A percentile compares a stretch with the other conserved stretches of the same genome.
phyloP scores from a whole-genome alignment of 2,329 filamentous ascomycete genomes.

The Cytospora mali region DNA sequence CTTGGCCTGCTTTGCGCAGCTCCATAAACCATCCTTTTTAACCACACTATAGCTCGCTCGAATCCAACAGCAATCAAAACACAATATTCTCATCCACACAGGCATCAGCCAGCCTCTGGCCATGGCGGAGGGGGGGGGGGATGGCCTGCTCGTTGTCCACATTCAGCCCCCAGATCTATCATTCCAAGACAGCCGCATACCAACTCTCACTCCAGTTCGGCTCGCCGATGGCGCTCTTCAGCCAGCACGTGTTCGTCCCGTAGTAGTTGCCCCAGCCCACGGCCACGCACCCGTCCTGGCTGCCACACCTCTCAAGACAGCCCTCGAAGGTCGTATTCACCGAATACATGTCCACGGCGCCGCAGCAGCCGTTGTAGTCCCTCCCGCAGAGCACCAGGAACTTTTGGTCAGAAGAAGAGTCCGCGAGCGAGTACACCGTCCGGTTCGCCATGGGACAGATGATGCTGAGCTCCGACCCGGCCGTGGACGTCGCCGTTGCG shows the following conservation, averaged over 20 bases:
- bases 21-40: neutral
- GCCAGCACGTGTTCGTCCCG: slow-evolving; percentile 37
- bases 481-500: slow-evolving; percentile 26
- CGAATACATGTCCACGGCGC: slow-evolving; percentile 36
- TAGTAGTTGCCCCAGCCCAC: slow-evolving; percentile 41
- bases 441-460: slow-evolving; percentile 40
- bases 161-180: neutral
- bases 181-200: slow-evolving; percentile 37
- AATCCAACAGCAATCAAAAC: neutral
- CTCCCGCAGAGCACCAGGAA: slow-evolving; percentile 40
- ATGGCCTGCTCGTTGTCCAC: neutral
- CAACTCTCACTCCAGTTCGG: slow-evolving; percentile 35
- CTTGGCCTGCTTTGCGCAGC: neutral
- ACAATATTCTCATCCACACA: neutral
- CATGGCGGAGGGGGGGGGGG: too few relatives aligned
- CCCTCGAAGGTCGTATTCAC: slow-evolving; percentile 35
- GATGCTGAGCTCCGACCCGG: slow-evolving; percentile 20
- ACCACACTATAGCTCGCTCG: neutral
- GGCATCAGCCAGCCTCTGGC: neutral
- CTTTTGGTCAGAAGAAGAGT: slow-evolving; percentile 25
- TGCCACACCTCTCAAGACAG: slow-evolving; percentile 39
- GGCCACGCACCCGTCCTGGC: slow-evolving; percentile 36
- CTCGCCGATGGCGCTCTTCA: slow-evolving; percentile 39
- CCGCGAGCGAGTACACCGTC: slow-evolving; percentile 36
- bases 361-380: slow-evolving; percentile 39